Base-by-base conservation (phyloP, 306 rosid species). In the Cajanus cajan region DNA sequence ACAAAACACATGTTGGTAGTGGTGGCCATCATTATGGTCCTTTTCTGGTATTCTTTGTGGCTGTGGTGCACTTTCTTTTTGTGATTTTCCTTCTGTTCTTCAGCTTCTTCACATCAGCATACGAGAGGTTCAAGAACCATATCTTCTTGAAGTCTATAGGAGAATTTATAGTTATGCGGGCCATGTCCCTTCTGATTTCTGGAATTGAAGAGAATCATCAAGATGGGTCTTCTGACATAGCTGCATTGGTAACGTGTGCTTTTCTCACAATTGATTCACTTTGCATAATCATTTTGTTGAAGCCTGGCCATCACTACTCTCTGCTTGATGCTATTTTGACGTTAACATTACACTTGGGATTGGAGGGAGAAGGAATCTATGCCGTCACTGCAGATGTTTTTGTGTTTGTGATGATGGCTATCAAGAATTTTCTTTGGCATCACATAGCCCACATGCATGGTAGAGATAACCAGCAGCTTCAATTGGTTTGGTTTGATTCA, bases 301-400 rank as follows among this genome's bases (percentile, higher is more conserved):
- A 64, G 63, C 78, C 82, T 28, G 85, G 78, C 13, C 78, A 77
- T 9, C 82, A 82, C 44, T 82, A 48, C 76, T 76, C 78, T 68
- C 3, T 82, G 8, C 45, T 82, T 21, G 85, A 82, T 40, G 68
- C 85, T 14, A 68, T 22, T 8, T 61, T 44, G 8, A 59, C 81
- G 1, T 39, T 82, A 14, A 68, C 58, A n/a, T 68, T 76, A 54
- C 85, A 82, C 66, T 45, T 82, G 66, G 73, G 77, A 0, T 37
- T 59, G 73, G 73, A 25, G 24, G 40, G 73, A 43, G 4, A 6
- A 58, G 81, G 73, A 59, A 48, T 43, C 47, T 68, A 58, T 13
- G 11, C 73, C 22, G 19, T 68, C 25, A 34, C 55, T 59, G 73
- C 81, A 0, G 25, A 39, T 45, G 25, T 40, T 25, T 44, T 74